A percentile compares a stretch with the other conserved stretches of the same genome.
Evolutionary conservation across 2,329 filamentous ascomycete genomes (phyloP).

Genomic region (Raffaelea albimanens): DNA sequence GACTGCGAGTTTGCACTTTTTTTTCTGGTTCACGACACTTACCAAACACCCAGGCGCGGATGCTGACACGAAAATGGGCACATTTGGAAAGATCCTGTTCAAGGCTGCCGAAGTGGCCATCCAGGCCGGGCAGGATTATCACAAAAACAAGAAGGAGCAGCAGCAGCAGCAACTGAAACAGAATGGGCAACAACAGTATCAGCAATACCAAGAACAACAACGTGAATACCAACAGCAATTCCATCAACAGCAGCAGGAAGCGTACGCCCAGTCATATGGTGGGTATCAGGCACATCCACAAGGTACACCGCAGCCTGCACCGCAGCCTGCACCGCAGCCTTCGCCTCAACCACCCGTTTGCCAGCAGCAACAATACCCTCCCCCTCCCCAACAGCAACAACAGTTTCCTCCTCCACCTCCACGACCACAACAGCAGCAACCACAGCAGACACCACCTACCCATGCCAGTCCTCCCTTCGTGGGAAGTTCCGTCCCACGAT

Average conservation of each 20-base stretch:
- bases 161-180: background rate
- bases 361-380: too few species aligned
- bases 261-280: background rate
- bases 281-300: too few species aligned
- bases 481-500: too few species aligned
- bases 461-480: too few species aligned
- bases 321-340: background rate
- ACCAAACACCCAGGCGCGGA: too few species aligned
- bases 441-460: too few species aligned
- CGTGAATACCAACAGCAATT: background rate
- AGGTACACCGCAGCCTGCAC: too few species aligned
- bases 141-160: background rate
- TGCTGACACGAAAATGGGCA: too few species aligned
- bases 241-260: background rate
- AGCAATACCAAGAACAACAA: background rate
- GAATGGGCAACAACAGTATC: background rate
- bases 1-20: too few species aligned
- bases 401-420: too few species aligned
- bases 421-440: too few species aligned
- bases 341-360: background rate
- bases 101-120: background rate
- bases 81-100: background rate
- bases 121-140: background rate
- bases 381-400: background rate
- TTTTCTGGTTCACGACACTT: too few species aligned